phyloP scores from a whole-genome alignment of 306 rosid genomes.

The Prunus kanzakura region DNA sequence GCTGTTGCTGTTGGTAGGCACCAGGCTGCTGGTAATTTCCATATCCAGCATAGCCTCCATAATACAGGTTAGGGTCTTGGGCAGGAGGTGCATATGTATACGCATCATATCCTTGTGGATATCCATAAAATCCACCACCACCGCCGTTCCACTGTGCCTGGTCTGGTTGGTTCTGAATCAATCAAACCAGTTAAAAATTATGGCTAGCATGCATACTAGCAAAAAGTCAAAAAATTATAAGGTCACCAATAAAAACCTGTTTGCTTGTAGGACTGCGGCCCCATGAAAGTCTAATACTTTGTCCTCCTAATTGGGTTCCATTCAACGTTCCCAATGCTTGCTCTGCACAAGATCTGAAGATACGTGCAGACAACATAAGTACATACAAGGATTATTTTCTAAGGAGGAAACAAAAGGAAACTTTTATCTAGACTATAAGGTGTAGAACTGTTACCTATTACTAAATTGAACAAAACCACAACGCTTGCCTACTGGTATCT shows the following conservation, averaged over 20 bases:
- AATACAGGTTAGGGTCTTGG: constrained; percentile 61
- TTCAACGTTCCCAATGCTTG: constrained; percentile 56
- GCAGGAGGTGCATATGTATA: constrained; percentile 52
- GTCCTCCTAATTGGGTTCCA: constrained; percentile 54
- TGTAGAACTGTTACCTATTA: constrained; percentile 36
- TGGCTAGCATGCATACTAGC: not conserved
- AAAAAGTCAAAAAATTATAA: not conserved
- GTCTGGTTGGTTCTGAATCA: constrained; percentile 47
- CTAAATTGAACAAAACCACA: constrained; percentile 75
- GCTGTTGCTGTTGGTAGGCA: constrained; percentile 58
- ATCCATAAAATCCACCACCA: constrained; percentile 44
- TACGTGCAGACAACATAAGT: not conserved
- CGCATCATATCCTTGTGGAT: constrained; percentile 58
- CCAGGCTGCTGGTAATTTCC: constrained; percentile 63
- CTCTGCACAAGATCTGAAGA: constrained; percentile 53
- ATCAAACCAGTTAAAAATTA: not conserved
- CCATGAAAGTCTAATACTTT: constrained; percentile 67
- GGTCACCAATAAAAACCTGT: constrained; percentile 34
- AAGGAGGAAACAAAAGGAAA: not conserved
- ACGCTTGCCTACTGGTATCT: constrained; percentile 65
- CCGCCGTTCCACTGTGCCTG: constrained; percentile 62
- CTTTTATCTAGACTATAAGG: not conserved
- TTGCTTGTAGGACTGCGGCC: constrained; percentile 73
- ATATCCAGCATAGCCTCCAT: constrained; percentile 59
- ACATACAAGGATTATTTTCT: not conserved